Evolutionary conservation across 2,329 filamentous ascomycete species (phyloP), one percentile per base, ranked within the genome.

Genomic region (Botrytis hyacinthi): DNA sequence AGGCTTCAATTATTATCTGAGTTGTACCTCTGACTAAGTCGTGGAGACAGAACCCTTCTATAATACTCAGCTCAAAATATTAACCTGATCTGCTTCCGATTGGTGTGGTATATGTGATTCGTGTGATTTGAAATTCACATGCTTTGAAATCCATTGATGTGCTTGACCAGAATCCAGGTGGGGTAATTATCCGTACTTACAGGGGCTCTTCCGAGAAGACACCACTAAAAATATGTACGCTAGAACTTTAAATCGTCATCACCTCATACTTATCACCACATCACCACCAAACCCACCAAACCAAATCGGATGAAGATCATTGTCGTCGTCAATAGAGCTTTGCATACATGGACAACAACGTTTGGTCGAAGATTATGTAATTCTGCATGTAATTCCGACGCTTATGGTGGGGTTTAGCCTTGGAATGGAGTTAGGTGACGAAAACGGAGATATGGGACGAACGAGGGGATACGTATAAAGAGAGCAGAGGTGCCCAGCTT

Each of bases 271-370:
- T 26, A 29, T 67, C 46, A 67, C 66, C 66, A 69, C 66, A 69
- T 69, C 66, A 69, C 26, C 51, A 69, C 51, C 66, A 69, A 69
- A 69, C 48, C 66, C 66, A 69, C 51, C 48, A 16, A 42, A 22
- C 26, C 35, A 42, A 57, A 57, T 42, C 8, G 32, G 22, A 54
- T 54, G 46, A 22, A 54, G 32, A 68, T 57, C 35, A 68, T 66
- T 40, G 35, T 68, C 48, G 26, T 68, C 48, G 48, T 37, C 32
- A 42, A 26, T 42, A 29, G 46, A n/a, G 40, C 26, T 37, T n/a
- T 26, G 46, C n/a, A 29, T 54, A 68, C 65, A 42, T 68, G 65
- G 26, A 54, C 46, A 68, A 32, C 35, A 32, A 68, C 42, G 48
- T n/a, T 51, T 57, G n/a, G 37, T 16, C 66, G 66, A n/a, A 32